Conservation (phyloP, 78 protist genomes). For the Protostelium mycophagum region DNA sequence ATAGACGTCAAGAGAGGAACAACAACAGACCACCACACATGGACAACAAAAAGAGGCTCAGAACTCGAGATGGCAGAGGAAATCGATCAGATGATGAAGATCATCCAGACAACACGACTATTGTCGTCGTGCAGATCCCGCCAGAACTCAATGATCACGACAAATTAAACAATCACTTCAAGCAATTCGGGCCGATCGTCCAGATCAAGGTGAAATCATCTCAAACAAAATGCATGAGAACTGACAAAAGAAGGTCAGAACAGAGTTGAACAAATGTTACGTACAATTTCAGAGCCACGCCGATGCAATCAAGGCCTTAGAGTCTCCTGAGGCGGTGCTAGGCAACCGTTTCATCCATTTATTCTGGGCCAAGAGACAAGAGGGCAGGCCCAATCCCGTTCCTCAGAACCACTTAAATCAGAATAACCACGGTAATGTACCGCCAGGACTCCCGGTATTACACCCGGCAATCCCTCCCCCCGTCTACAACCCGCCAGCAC, state of each 20-base stretch:
- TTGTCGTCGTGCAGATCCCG: neutral
- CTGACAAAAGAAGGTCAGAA: neutral
- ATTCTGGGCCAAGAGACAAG: neutral
- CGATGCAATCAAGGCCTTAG: neutral
- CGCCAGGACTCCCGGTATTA: no score
- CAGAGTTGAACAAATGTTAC: neutral
- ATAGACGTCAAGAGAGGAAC: no score
- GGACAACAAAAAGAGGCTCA: neutral
- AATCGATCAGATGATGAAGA: neutral
- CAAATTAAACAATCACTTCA: neutral
- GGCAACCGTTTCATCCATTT: neutral
- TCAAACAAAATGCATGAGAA: neutral
- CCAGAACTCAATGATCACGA: neutral
- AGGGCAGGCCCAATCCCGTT: neutral
- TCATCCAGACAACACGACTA: neutral
- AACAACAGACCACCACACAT: no score
- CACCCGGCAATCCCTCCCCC: neutral
- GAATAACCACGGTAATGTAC: no score
- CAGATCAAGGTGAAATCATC: neutral
- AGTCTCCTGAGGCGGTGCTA: neutral
- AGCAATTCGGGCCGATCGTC: neutral
- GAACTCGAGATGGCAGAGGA: neutral
- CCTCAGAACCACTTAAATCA: neutral
- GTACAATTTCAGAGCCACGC: neutral
- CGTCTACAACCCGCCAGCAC: neutral